Evolutionary conservation across 2,329 filamentous ascomycete species (phyloP), one percentile per base, ranked within the genome.

Genomic region (Microsporum audouinii): DNA sequence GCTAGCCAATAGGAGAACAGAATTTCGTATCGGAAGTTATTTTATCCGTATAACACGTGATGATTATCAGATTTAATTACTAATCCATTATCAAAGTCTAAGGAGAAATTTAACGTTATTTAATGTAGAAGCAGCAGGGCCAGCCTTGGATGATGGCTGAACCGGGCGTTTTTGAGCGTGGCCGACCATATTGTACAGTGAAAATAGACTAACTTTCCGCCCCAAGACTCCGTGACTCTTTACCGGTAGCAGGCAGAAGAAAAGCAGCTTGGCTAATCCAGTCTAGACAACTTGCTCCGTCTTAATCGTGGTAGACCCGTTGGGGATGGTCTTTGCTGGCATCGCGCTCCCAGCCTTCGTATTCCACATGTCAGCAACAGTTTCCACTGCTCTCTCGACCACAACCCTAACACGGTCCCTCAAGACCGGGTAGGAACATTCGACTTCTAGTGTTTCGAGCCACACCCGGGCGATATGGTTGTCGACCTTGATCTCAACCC

Each of bases 401-500:
- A 99, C 90, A 0, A 89, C 90, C 67, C 88, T 83, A 3, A 99
- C 89, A 62, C 94, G 81, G 72, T 95, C 92, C 55, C 85, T 85
- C 69, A 96, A 83, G 17, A 89, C 84, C 65, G 85, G 84, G 65
- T 90, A 90, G 60, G 77, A 77, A 72, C 90, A 95, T 74, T 97
- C 94, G 3, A 99, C 88, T 67, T 95, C 90, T 51, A 97, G 75
- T 66, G 88, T 85, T 79, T 97, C 94, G 43, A 99, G 78, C 91
- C 92, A 97, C 5, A 99, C 87, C 64, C 84, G 88, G 5, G 92
- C 94, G 59, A 87, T 80, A 75, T 91, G 87, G 76, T 89, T 94
- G 68, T 97, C 92, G 2, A 96, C 87, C 68, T 83, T 86, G 74
- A 99, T 90, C 64, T 87, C 84, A 14, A 99, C 80, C 0, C 92